Evolutionary conservation across 805 yeast genomes (phyloP), one percentile per base, ranked within the genome.

Genomic region (Yarrowia sp.): DNA sequence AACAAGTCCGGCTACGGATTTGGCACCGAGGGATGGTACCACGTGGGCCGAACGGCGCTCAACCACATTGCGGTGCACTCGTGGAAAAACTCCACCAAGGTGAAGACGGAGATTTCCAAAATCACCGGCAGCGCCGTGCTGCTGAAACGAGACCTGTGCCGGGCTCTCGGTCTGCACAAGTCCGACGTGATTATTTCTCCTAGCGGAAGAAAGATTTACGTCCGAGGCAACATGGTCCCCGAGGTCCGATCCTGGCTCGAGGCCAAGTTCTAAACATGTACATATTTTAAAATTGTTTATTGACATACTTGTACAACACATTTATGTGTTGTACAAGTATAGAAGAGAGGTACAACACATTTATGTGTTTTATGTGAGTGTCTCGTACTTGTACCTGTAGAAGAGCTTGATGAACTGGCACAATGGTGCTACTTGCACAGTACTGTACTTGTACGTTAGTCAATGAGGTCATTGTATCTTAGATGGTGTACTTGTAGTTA

Each of bases 11-110:
- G 55, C 43, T 38, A 44, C 38, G 66, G 66, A 20, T 61, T 46
- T 47, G 66, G 44, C 2, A 13, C 44, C 7, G 55, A 61, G 9
- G 66, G 66, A 17, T 61, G 66, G 66, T 61, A 61, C 44, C 36
- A 61, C 19, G 66, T 61, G 19, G 66, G 66, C 33, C 66, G 66
- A 44, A 36, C 66, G 14, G 66, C 66, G 3, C 66, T 61, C n/a
- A 46, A 46, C 55, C 53, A 61, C 55, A 44, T 61, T 44, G 36
- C 66, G 38, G 66, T 61, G n/a, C 66, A 61, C 55, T 44, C 55
- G 66, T 61, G 66, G 66, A 44, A 44, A 8, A 61, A 61, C 66
- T 14, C 55, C 20, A 61, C 55, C 66, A 46, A 61, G 44, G 38
- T 36, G n/a, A 34, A 38, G 44, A 61, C 66, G 39, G 66, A 61